A percentile compares a stretch with the other conserved stretches of the same genome.
Conservation (phyloP, 164 flowering plant genomes). For the Vitis amurensis region DNA sequence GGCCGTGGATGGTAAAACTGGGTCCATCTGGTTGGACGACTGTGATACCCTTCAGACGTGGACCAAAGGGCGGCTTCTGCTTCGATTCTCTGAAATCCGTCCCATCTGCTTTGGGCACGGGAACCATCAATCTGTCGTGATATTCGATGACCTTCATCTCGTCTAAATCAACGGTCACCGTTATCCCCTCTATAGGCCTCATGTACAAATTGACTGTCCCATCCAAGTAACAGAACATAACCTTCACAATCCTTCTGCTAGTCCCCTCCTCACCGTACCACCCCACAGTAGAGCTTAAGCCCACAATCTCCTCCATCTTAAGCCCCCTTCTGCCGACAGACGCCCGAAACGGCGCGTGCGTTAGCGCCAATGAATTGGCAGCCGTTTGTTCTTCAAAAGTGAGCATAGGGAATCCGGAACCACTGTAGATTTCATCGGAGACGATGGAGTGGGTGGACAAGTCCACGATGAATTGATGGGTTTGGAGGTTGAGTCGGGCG, state of each 20-base stretch:
- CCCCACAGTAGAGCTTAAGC: constrained; percentile 27
- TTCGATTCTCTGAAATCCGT: constrained; percentile 35
- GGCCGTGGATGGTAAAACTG: constrained; percentile 32
- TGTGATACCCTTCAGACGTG: constrained; percentile 6
- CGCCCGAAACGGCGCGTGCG: constrained; percentile 1
- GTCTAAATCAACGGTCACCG: constrained; percentile 10
- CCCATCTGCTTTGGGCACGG: constrained; percentile 40
- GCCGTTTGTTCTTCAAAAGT: neutral
- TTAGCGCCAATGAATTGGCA: neutral
- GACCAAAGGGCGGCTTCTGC: constrained; percentile 26
- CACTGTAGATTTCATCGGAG: neutral
- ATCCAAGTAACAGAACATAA: constrained; percentile 33
- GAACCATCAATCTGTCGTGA: constrained; percentile 28
- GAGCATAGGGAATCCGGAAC: constrained; percentile 1
- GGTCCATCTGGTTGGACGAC: constrained; percentile 30
- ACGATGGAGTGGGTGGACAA: constrained; percentile 8
- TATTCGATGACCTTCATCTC: neutral
- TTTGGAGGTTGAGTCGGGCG: constrained; percentile 18
- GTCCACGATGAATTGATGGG: constrained; percentile 50
- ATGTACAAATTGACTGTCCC: constrained; percentile 39
- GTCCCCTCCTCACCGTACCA: constrained; percentile 38
- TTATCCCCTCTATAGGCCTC: constrained; percentile 47
- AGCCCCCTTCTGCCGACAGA: constrained; percentile 36
- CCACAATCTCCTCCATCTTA: constrained; percentile 32
- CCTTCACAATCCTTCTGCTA: constrained; percentile 22